phyloP scores from a whole-genome alignment of 495 filamentous ascomycete species.

The Penicillium paxilli region DNA sequence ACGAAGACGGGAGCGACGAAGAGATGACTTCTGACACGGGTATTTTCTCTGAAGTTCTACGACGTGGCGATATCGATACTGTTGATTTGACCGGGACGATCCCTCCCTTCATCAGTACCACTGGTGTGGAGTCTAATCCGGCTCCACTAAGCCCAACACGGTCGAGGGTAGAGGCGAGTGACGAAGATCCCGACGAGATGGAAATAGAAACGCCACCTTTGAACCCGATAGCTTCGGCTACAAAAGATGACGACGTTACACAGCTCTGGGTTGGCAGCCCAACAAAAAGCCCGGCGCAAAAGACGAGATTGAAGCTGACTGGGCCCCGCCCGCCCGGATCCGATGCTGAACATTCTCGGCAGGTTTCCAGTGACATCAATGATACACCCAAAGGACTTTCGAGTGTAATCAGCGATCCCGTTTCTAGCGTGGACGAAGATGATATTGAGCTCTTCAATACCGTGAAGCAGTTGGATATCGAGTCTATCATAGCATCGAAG shows the following conservation, averaged over 20 bases:
- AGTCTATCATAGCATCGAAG: not conserved
- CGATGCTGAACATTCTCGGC: not conserved
- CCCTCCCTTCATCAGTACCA: not conserved
- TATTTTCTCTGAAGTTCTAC: not conserved
- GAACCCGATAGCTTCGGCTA: conserved; percentile 20
- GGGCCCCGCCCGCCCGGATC: not conserved
- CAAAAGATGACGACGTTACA: conserved; percentile 1
- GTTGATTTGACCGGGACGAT: conserved; percentile 30
- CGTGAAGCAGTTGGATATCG: not conserved
- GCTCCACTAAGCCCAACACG: not conserved
- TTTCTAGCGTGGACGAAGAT: not conserved
- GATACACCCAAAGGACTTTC: not conserved
- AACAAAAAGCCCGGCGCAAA: not conserved
- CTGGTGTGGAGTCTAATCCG: not conserved
- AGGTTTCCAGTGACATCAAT: not conserved
- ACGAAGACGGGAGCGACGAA: not conserved
- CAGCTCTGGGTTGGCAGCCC: not conserved
- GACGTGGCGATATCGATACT: not conserved
- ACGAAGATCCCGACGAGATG: conserved; percentile 1
- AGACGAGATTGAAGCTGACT: not conserved
- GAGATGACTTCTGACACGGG: not conserved
- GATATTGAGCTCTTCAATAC: not conserved
- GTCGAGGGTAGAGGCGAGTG: not conserved
- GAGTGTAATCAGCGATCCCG: not conserved
- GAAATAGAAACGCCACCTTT: conserved; percentile 28